phyloP scores from a whole-genome alignment of 1,139 yeast species.

The Ashbya aceris region DNA sequence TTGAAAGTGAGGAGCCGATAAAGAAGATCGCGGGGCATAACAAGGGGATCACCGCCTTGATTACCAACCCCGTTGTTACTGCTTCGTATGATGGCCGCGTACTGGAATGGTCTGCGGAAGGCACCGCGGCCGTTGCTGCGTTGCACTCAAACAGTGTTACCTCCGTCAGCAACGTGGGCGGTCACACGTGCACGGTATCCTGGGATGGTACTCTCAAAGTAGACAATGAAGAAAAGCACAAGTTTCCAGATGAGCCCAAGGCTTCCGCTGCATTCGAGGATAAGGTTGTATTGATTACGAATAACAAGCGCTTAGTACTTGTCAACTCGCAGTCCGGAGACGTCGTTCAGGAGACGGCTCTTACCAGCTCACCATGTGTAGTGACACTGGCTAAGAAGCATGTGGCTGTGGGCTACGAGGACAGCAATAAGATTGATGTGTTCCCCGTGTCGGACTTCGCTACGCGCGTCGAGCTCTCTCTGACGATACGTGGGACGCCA shows the following conservation, averaged over 20 bases:
- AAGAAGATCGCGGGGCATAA: conserved; percentile 67
- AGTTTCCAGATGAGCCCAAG: conserved; percentile 57
- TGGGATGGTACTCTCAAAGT: conserved; percentile 80
- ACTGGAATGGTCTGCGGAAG: conserved; percentile 47
- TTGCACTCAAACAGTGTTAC: conserved; percentile 54
- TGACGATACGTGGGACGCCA: conserved; percentile 51
- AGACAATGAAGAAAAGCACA: conserved; percentile 20
- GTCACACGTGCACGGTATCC: conserved; percentile 46
- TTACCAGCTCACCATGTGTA: conserved; percentile 36
- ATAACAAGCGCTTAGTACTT: conserved; percentile 25
- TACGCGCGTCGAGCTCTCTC: conserved; percentile 15
- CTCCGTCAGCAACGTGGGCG: conserved; percentile 29
- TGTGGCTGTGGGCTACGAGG: conserved; percentile 44
- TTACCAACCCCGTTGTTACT: conserved; percentile 36
- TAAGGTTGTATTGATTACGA: conserved; percentile 31
- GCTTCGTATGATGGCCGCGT: conserved; percentile 84
- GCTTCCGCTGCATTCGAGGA: conserved; percentile 34
- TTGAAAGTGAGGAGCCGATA: conserved; percentile 32
- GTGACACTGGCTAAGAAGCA: conserved; percentile 35
- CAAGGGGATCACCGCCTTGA: conserved; percentile 58
- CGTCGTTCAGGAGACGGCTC: conserved; percentile 22
- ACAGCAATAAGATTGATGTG: conserved; percentile 30
- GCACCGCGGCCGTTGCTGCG: conserved; percentile 32
- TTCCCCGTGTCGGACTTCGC: conserved; percentile 33
- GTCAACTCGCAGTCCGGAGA: conserved; percentile 23